These are phyloP conservation scores for Chrysanthemum lavandulifolium DNA, from an alignment of 129 eudicot species.

Conservation along the genomic window DNA sequence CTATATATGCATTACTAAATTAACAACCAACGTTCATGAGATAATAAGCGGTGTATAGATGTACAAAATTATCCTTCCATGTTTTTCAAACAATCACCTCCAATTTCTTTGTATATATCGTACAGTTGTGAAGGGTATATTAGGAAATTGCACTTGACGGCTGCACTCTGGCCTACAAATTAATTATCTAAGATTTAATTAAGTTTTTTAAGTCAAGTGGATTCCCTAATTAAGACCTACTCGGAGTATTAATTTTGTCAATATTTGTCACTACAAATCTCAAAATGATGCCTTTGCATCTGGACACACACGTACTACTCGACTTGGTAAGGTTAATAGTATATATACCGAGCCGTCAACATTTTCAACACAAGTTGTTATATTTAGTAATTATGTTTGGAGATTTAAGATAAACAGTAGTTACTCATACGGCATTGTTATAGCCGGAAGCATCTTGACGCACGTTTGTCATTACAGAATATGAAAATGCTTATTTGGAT, in stretches of 20 bases:
- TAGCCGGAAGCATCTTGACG: neutral
- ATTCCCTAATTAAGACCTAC: neutral
- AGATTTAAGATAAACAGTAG: neutral
- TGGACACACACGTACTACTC: neutral
- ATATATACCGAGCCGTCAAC: neutral
- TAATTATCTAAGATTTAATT: neutral
- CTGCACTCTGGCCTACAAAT: conserved; percentile 11
- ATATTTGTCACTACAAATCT: neutral
- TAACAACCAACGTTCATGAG: no score
- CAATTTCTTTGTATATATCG: no score
- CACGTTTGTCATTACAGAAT: no score
- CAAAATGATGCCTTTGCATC: neutral
- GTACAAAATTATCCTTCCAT: no score
- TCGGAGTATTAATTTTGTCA: neutral
- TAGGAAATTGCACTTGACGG: conserved; percentile 3
- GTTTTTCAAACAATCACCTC: no score
- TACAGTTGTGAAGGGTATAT: neutral
- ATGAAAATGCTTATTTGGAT: neutral
- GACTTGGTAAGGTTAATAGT: neutral
- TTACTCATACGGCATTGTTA: neutral
- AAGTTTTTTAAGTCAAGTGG: neutral
- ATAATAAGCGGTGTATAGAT: no score
- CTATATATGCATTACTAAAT: no score
- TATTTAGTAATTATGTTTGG: neutral
- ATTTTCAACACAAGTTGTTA: neutral